These are phyloP conservation scores for Paxillus involutus DNA, from an alignment of 768 basidiomycete genomes.

Conservation along the genomic window DNA sequence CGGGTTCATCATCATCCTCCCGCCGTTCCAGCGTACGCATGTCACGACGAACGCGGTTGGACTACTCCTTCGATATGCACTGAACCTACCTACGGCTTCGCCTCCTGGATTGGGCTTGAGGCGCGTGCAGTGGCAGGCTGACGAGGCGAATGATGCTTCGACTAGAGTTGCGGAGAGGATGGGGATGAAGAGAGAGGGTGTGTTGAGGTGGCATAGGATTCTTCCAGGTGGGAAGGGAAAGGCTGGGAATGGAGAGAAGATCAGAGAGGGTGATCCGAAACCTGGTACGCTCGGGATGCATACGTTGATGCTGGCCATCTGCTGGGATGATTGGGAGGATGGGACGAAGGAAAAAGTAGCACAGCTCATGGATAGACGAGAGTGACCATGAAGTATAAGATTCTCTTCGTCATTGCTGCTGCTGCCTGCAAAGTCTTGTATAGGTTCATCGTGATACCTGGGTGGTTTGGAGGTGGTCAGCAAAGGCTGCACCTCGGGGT, in stretches of 20 bases:
- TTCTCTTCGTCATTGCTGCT: slow-evolving; percentile 19
- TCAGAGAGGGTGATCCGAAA: too few species aligned
- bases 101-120: slow-evolving; percentile 52
- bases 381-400: neutral
- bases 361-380: slow-evolving; percentile 9
- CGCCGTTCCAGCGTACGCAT: slow-evolving; percentile 62
- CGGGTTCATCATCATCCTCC: slow-evolving; percentile 52
- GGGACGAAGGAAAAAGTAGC: slow-evolving; percentile 6
- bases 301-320: slow-evolving; percentile 37
- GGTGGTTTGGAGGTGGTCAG: slow-evolving; percentile 15
- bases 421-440: neutral
- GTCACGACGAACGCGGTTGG: slow-evolving; percentile 56
- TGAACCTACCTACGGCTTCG: too few species aligned
- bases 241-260: slow-evolving; percentile 34
- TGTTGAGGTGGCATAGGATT: slow-evolving; percentile 55
- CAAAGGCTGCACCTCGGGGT: slow-evolving; percentile 23
- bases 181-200: slow-evolving; percentile 50
- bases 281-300: slow-evolving; percentile 33
- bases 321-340: slow-evolving; percentile 39
- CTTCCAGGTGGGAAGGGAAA: slow-evolving; percentile 39
- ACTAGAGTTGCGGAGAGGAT: too few species aligned
- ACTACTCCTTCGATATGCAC: slow-evolving; percentile 49
- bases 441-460: slow-evolving; percentile 13
- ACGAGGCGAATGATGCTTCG: slow-evolving; percentile 46
- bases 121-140: slow-evolving; percentile 63